Evolutionary conservation across 2,329 filamentous ascomycete species (phyloP).

Genomic region (Paecilomyces formosus): DNA sequence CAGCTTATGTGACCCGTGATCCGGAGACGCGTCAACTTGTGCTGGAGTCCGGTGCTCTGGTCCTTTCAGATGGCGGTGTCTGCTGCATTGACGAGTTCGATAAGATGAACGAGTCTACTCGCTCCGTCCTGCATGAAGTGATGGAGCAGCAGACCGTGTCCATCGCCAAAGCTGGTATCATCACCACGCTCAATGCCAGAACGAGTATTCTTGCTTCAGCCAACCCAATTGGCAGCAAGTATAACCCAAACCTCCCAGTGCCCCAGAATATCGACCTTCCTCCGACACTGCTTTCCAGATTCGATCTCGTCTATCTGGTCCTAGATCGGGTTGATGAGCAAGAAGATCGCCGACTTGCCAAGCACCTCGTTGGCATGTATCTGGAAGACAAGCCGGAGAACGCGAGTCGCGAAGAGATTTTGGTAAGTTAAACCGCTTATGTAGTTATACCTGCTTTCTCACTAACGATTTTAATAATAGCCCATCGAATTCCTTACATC

Average conservation of each 20-base stretch:
- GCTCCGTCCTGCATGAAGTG: slow-evolving; percentile 69
- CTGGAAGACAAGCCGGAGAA: slow-evolving; percentile 90
- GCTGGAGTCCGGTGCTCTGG: slow-evolving; percentile 66
- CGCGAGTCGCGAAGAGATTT: slow-evolving; percentile 66
- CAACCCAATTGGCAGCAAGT: slow-evolving; percentile 96
- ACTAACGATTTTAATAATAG: slow-evolving; percentile 36
- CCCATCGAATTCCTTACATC: slow-evolving; percentile 91
- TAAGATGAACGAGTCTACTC: slow-evolving; percentile 69
- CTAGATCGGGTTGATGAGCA: slow-evolving; percentile 90
- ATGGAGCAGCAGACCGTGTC: slow-evolving; percentile 77
- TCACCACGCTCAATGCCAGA: slow-evolving; percentile 84
- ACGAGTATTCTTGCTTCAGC: slow-evolving; percentile 94
- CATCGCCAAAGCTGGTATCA: slow-evolving; percentile 71
- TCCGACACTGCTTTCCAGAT: slow-evolving; percentile 87
- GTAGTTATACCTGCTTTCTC: slow-evolving; percentile 9
- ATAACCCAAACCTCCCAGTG: slow-evolving; percentile 91
- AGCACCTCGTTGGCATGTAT: slow-evolving; percentile 93
- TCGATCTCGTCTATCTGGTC: slow-evolving; percentile 94
- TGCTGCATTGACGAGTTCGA: slow-evolving; percentile 77
- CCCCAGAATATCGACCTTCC: slow-evolving; percentile 97
- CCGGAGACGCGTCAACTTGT: slow-evolving; percentile 67
- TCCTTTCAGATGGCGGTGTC: slow-evolving; percentile 66
- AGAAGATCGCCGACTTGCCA: slow-evolving; percentile 77
- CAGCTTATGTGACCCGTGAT: slow-evolving; percentile 69
- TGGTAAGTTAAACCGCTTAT: slow-evolving; percentile 51